These are phyloP conservation scores for Platanthera guangdongensis DNA, from an alignment of 106 monocot species.

Conservation along the genomic window DNA sequence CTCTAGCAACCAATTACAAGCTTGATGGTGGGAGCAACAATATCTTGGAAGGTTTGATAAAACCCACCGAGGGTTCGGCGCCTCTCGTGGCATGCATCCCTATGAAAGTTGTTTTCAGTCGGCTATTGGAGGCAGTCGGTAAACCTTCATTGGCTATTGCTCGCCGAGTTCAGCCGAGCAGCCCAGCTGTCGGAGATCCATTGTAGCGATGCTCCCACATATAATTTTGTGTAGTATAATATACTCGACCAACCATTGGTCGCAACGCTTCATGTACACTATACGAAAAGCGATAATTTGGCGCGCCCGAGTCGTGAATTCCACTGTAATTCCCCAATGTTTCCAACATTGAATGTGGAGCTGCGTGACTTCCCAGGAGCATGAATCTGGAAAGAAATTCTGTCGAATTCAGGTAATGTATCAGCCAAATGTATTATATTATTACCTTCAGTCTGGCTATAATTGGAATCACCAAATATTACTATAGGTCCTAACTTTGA, in stretches of 20 bases:
- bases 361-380: background rate
- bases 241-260: background rate
- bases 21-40: background rate
- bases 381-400: background rate
- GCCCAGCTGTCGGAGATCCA: constrained; percentile 16
- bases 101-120: constrained; percentile 59
- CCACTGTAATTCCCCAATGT: background rate
- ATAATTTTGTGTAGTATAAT: background rate
- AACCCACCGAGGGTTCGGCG: constrained; percentile 23
- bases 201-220: background rate
- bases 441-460: no score
- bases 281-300: background rate
- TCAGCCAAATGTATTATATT: background rate
- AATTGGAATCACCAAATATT: no score
- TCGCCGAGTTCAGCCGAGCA: constrained; percentile 24
- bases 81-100: constrained; percentile 73
- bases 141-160: constrained; percentile 21
- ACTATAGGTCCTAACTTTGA: no score
- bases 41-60: constrained; percentile 43
- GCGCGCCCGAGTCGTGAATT: background rate
- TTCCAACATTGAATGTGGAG: background rate
- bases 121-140: constrained; percentile 64
- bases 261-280: background rate
- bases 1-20: constrained; percentile 30
- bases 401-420: background rate